Evolutionary conservation across 2,329 filamentous ascomycete species (phyloP).

Genomic region (Colletotrichum lini): DNA sequence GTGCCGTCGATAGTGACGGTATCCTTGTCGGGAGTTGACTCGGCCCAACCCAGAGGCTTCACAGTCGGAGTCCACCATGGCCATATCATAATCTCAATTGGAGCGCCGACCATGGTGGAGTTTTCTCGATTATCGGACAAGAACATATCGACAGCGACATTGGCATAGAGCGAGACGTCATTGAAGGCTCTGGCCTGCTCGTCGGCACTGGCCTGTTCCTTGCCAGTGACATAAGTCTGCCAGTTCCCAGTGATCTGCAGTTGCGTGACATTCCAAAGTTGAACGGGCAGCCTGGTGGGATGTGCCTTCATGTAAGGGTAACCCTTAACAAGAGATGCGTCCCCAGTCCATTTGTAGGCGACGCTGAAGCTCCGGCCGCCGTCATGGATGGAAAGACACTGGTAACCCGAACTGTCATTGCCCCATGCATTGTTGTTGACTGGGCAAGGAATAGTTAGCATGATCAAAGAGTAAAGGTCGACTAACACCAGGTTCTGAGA

Average conservation of each 20-base stretch:
- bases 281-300: conserved; percentile 26
- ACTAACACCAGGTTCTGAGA: not conserved
- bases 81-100: conserved; percentile 41
- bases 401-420: conserved; percentile 40
- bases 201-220: conserved; percentile 28
- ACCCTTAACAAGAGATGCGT: conserved; percentile 38
- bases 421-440: conserved; percentile 42
- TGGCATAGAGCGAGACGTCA: conserved; percentile 37
- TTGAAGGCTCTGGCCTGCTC: conserved; percentile 30
- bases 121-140: conserved; percentile 35
- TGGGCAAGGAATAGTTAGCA: conserved; percentile 5
- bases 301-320: conserved; percentile 40
- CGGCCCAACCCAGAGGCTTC: conserved; percentile 38
- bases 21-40: conserved; percentile 37
- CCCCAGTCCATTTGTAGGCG: conserved; percentile 38
- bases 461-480: not conserved
- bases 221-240: conserved; percentile 36
- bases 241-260: conserved; percentile 36
- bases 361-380: conserved; percentile 33
- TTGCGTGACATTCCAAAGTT: conserved; percentile 39
- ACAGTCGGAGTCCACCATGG: conserved; percentile 41
- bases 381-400: conserved; percentile 38
- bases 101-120: conserved; percentile 36
- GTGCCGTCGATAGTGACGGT: conserved; percentile 36
- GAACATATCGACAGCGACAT: conserved; percentile 41